Base-by-base conservation (phyloP, 352 stramenopile species). In the Phytophthora parvispora region DNA sequence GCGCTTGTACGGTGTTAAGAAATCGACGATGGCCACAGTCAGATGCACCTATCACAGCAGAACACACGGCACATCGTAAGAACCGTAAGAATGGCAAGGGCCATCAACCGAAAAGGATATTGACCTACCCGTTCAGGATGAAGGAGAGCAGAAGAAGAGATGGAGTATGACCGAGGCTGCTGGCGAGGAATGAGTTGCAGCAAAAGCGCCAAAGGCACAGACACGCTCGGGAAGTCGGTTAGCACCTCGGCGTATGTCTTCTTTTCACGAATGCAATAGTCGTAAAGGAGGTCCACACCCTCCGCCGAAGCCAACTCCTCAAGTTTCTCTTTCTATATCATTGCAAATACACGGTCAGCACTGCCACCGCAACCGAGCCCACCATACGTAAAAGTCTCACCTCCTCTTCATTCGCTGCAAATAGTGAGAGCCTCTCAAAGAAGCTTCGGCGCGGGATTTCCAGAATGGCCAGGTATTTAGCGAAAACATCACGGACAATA, bases 211-310 rank as follows among this genome's bases (percentile, higher is more conserved):
- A 98, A 72, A 10, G 90, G 84, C 16, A 95, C 71, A 0, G 74
- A 64, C 12, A 90, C 83, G 29, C 87, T 97, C 0, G 81, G 77
- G 45, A 99, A 98, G 58, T 98, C 93, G 10, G 72, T 53, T 12
- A 98, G 71, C 10, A 91, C 87, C 45, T 99, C 95, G 13, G 82
- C 80, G 62, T 97, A 97, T 31, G 87, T 97, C 60, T 97, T 93
- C 61, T 95, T 95, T 65, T 98, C 95, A 25, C 90, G 87, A 38
- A 96, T 95, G 77, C 90, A 97, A 72, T 98, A 99, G 66, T 98
- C 89, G 65, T 97, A 93, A n/a, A 98, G 87, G 31, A 98, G 71
- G 56, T 99, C 95, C 1, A 89, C 90, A 31, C 95, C 95, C 38
- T 93, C 89, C 1, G 91, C 81, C 13, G 90, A 97, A 7, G 86